phyloP scores from a whole-genome alignment of 441 rosid species.

The Croton laevigatus region DNA sequence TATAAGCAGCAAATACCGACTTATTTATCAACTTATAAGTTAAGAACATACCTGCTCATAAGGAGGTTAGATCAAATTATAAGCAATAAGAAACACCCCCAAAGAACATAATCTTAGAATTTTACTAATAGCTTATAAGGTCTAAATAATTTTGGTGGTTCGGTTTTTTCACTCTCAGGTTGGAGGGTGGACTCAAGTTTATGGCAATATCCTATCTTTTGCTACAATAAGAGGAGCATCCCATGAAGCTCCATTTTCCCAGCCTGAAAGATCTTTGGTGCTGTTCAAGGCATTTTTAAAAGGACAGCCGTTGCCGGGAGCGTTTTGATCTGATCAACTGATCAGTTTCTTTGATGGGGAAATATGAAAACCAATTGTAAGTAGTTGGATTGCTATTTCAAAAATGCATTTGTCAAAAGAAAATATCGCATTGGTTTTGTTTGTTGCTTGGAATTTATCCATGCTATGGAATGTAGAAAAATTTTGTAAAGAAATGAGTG shows the following conservation, averaged over 20 bases:
- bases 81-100: too few relatives aligned
- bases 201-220: conserved; percentile 68
- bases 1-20: too few relatives aligned
- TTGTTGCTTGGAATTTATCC: conserved; percentile 28
- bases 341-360: conserved; percentile 22
- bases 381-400: conserved; percentile 26
- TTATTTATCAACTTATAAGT: too few relatives aligned
- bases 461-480: conserved; percentile 32
- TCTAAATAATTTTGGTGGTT: neutral
- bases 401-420: conserved; percentile 20
- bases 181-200: conserved; percentile 99
- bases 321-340: conserved; percentile 45
- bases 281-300: conserved; percentile 75
- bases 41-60: too few relatives aligned
- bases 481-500: conserved; percentile 37
- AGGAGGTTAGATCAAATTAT: too few relatives aligned
- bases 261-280: conserved; percentile 89
- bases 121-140: neutral
- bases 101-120: neutral
- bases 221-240: conserved; percentile 98
- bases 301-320: conserved; percentile 68
- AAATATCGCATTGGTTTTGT: conserved; percentile 35
- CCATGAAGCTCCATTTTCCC: conserved; percentile 95
- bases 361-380: conserved; percentile 29
- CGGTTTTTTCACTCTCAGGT: conserved; percentile 49